Conservation (phyloP, 164 flowering plant genomes). For the Malania oleifera region DNA sequence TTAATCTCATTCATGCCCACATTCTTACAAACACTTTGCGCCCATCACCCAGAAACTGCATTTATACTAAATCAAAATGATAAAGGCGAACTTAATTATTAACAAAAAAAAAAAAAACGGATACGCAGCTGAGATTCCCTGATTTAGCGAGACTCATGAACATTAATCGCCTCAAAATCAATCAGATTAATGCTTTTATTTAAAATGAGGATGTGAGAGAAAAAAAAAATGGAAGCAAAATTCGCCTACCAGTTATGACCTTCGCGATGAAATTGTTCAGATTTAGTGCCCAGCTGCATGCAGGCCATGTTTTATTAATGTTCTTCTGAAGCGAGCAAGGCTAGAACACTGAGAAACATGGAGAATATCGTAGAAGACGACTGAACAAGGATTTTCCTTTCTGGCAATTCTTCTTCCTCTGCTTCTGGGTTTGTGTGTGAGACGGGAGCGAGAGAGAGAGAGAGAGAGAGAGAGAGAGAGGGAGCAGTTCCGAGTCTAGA, state of each 20-base stretch:
- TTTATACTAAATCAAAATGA: too few species aligned
- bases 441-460: neutral
- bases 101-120: too few species aligned
- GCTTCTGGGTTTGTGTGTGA: neutral
- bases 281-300: slow-evolving; percentile 46
- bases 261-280: slow-evolving; percentile 43
- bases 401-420: neutral
- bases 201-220: neutral
- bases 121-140: too few species aligned
- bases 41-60: too few species aligned
- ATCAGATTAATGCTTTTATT: too few species aligned
- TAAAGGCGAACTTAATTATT: too few species aligned
- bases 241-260: slow-evolving; percentile 40
- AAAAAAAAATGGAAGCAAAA: neutral
- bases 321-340: neutral
- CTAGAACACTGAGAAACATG: neutral
- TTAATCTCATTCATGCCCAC: too few species aligned
- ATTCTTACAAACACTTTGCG: too few species aligned
- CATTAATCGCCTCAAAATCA: too few species aligned
- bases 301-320: slow-evolving; percentile 27
- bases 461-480: slow-evolving; percentile 12
- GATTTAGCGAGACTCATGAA: too few species aligned
- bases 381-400: neutral
- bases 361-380: neutral
- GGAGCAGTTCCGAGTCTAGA: neutral